phyloP scores from a whole-genome alignment of 768 basidiomycete genomes.

The Myochromella boudieri region DNA sequence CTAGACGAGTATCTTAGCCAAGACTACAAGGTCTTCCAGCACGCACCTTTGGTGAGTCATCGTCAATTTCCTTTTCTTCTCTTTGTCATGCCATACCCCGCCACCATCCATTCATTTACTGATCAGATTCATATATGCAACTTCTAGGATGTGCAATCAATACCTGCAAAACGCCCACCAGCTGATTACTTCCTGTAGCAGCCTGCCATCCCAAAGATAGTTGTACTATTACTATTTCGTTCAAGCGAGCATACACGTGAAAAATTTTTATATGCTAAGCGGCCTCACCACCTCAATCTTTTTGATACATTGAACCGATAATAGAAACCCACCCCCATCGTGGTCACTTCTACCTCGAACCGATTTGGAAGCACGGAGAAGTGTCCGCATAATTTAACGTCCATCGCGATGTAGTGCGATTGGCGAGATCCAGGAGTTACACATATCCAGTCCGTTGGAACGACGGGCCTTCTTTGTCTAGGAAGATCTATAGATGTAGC shows the following conservation, averaged over 20 bases:
- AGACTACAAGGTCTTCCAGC: slow-evolving; percentile 94
- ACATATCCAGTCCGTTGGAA: too few relatives aligned
- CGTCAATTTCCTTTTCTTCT: slow-evolving; percentile 6
- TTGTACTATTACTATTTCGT: slow-evolving; percentile 8
- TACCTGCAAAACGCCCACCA: slow-evolving; percentile 81
- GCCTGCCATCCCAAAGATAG: background rate
- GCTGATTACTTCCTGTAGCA: slow-evolving; percentile 81
- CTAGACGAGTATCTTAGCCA: slow-evolving; percentile 91
- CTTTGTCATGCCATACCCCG: slow-evolving; percentile 7
- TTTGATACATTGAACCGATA: too few relatives aligned
- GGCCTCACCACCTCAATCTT: background rate
- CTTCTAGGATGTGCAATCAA: slow-evolving; percentile 72
- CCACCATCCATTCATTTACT: background rate
- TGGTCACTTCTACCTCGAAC: too few relatives aligned
- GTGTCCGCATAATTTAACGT: too few relatives aligned
- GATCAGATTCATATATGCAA: background rate
- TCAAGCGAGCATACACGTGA: background rate
- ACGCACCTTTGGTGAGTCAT: slow-evolving; percentile 76
- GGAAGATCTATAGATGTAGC: background rate
- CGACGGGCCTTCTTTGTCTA: background rate
- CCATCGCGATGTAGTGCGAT: too few relatives aligned
- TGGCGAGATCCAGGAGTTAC: too few relatives aligned
- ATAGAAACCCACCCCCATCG: too few relatives aligned
- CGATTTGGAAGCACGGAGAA: too few relatives aligned
- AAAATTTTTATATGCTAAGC: background rate